Base-by-base conservation (phyloP, 228 moss, liverwort and hornwort species). In the Sphagnum fallax region DNA sequence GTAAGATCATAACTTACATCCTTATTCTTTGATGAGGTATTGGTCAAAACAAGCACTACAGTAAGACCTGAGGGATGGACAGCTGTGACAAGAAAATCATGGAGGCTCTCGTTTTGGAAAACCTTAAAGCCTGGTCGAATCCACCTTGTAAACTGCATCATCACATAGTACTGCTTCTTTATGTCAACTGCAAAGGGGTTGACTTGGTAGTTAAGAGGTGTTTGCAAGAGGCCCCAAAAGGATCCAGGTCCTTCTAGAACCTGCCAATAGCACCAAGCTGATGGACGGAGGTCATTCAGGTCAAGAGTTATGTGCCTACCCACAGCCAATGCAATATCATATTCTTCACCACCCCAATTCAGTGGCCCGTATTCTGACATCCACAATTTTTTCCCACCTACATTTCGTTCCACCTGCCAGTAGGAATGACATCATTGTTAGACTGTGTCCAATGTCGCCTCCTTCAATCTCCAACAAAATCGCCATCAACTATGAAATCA, bases 241-340 rank as follows among this genome's bases (percentile, higher is more conserved):
- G 85, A 86, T 5, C 91, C 98, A 4, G 98, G 98, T 0, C 80
- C 87, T 78, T 98, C 98, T 53, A 98, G 65, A 0, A 85, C 94
- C 78, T 98, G 98, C 98, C 98, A 98, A 70, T 98, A 98, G 70
- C 98, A 98, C 98, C 98, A 98, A 0, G 98, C 98, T 5, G 94
- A 89, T 1, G 90, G 85, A 71, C 90, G 98, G 16, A 98, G 94
- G 62, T 98, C 92, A 6, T 98, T 98, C 9, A 98, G 65, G 77
- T 98, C 98, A 11, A 98, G 80, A 5, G 81, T 87, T 73, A 98
- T 89, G 73, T 98, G 98, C 53, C 72, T 76, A 0, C 87, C 93
- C 47, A 98, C 90, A 6, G 66, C 84, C 8, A 98, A 76, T 0
- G 93, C 98, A 49, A 74, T 81, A 4, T 94, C 92, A 49, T 84